Percentiles rank a stretch among this genome's conserved stretches.
These are phyloP conservation scores for Chiua sp. DNA, from an alignment of 1,284 basidiomycete genomes.

Conservation along the genomic window DNA sequence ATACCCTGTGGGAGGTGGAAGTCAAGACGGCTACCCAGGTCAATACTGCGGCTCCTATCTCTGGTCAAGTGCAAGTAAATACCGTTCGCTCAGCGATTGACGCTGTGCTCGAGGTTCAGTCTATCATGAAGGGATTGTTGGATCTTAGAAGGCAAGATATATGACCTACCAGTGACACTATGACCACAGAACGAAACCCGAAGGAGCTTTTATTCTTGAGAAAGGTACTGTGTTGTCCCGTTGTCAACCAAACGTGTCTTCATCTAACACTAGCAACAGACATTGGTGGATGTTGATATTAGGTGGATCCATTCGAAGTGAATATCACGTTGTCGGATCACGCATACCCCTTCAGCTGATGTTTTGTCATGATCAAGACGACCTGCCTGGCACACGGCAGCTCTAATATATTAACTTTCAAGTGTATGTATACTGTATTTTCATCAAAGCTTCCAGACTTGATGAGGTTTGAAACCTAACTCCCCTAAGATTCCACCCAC, in stretches of 20 bases:
- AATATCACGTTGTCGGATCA: not conserved
- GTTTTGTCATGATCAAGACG: not conserved
- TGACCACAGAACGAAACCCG: not conserved
- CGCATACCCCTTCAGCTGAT: not conserved
- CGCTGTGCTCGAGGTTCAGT: constrained; percentile 76
- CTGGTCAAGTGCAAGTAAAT: constrained; percentile 48
- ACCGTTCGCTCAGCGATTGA: constrained; percentile 55
- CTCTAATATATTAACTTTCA: not conserved
- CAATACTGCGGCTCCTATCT: constrained; percentile 71
- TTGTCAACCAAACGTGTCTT: not conserved
- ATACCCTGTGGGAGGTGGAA: constrained; percentile 83
- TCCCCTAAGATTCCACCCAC: constrained; percentile 71
- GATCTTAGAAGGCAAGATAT: constrained; percentile 63
- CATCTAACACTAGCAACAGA: not conserved
- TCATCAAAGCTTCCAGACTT: constrained; percentile 73
- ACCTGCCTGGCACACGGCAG: not conserved
- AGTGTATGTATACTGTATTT: not conserved
- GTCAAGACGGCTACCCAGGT: constrained; percentile 80
- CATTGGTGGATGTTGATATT: not conserved
- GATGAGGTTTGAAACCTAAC: constrained; percentile 62
- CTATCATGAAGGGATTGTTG: constrained; percentile 78
- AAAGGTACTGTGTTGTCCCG: not conserved
- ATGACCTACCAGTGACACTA: constrained; percentile 7
- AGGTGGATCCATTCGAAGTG: not conserved
- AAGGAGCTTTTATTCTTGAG: not conserved